Conservation (phyloP, 2,329 filamentous ascomycete genomes). For the Paraphaeosphaeria minitans region DNA sequence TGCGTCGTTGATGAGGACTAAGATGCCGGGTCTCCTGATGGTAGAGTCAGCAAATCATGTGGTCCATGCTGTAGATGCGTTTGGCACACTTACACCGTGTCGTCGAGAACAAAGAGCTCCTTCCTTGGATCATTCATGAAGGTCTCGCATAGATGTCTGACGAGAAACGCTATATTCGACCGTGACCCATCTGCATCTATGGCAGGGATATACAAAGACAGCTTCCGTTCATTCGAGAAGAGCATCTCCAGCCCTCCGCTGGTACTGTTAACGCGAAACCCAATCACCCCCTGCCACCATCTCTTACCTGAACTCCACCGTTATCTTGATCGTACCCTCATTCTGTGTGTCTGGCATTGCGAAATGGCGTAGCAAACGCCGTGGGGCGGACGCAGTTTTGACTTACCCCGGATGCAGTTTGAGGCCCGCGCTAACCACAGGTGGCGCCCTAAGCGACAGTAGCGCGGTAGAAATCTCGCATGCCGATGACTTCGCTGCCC, state of each 20-base stretch:
- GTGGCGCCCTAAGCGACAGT: constrained; percentile 33
- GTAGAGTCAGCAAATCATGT: constrained; percentile 22
- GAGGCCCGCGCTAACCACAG: constrained; percentile 18
- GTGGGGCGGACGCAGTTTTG: background rate
- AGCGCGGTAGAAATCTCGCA: constrained; percentile 39
- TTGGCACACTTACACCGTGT: constrained; percentile 73
- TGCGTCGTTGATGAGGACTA: constrained; percentile 95
- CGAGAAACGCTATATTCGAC: constrained; percentile 74
- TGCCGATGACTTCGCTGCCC: constrained; percentile 21
- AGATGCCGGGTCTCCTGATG: constrained; percentile 86
- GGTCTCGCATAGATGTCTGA: constrained; percentile 77
- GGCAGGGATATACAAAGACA: constrained; percentile 71
- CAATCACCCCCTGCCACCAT: background rate
- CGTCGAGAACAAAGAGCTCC: constrained; percentile 88
- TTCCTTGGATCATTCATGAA: constrained; percentile 83
- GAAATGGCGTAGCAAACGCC: background rate
- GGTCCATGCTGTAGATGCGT: background rate
- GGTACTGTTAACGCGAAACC: constrained; percentile 15
- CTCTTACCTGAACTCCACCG: constrained; percentile 75
- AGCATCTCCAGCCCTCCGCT: constrained; percentile 92
- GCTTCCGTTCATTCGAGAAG: constrained; percentile 80
- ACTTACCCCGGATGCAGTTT: background rate
- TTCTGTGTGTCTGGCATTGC: constrained; percentile 13
- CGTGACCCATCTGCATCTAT: constrained; percentile 63
- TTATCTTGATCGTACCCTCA: constrained; percentile 58